Base-by-base conservation (phyloP, 2,329 filamentous ascomycete genomes). In the Knufia fluminis region DNA sequence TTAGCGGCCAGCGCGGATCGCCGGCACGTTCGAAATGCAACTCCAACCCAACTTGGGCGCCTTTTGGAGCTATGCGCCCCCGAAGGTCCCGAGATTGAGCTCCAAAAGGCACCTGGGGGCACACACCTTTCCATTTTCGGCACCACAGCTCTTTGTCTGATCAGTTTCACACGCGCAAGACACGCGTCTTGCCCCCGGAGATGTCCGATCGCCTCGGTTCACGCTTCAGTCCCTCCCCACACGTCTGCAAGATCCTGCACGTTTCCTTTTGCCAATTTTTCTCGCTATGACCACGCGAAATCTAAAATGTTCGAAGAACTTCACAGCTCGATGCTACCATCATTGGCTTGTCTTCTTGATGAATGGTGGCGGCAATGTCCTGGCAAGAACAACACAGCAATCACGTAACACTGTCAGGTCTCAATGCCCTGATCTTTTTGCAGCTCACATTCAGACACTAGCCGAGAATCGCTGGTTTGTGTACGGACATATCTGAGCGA, bases 161-260 rank as follows among this genome's bases (percentile, higher is more conserved):
- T 12, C n/a, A 14, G 33, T 14, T 4, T 14, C 16, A 14, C 6
- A 36, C 16, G n/a, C 33, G 33, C 33, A 6, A n/a, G 33, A 4
- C 6, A 36, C 33, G 33, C 33, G 24, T 16, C 4, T 9, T 22
- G 7, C 4, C 22, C 6, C 12, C 28, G 42, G 42, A 45, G 14
- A 45, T 45, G 42, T 19, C 42, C 42, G 42, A 17, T 23, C 10
- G 20, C 42, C 23, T 45, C 42, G 26, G 42, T 45, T 17, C 26
- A 7, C 33, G 14, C 23, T 33, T 12, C 14, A 10, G 28, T 43
- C 6, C 19, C 7, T 17, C 24, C 26, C 28, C 14, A 33, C 26
- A 33, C 10, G n/a, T 10, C 3, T 26, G 19, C 26, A 35, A 16
- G 42, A 12, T 14, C 9, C 16, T 12, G 38, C 38, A 20, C 38